Base-by-base conservation (phyloP, 1,284 basidiomycete genomes). In the Sphaerobolus stellatus region DNA sequence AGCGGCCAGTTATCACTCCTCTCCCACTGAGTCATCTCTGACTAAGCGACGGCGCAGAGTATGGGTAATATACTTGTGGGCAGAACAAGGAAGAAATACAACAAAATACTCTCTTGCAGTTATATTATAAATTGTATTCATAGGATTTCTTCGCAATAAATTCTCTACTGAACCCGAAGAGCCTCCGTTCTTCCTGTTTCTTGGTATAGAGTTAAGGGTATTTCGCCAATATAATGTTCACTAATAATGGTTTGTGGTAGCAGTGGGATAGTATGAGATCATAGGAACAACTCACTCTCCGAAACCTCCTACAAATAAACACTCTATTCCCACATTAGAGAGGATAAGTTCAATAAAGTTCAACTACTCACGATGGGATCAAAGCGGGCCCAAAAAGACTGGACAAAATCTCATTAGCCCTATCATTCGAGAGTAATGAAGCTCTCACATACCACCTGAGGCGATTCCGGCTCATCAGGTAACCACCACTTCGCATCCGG, bases 271-370 rank as follows among this genome's bases (percentile, higher is more conserved):
- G n/a, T n/a, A n/a, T n/a, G n/a, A n/a, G n/a, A n/a, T n/a, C n/a
- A n/a, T n/a, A n/a, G n/a, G n/a, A n/a, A n/a, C n/a, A 22, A 65
- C 79, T 66, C 61, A 82, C 79, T 76, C 79, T 33, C 83, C 84
- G 61, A 86, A 86, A 4, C 83, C 83, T 20, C 84, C 84, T 7
- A 86, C 81, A 60, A 83, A 86, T 85, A 86, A 20, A 85, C 71
- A 52, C 74, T 77, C 74, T 81, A 57, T 22, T 3, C 6, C 11
- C 25, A 13, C 18, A 6, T 8, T 41, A n/a, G 25, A 25, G 13
- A 28, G 48, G 13, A 22, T 16, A 16, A 29, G 40, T 52, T 11
- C 40, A 20, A 56, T 25, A 29, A 46, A 18, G 63, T 62, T 48
- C 25, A 38, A 28, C n/a, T 20, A 59, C 69, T 66, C 61, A 80